Conservation (phyloP, 768 basidiomycete genomes). For the Leccinellum albellum region DNA sequence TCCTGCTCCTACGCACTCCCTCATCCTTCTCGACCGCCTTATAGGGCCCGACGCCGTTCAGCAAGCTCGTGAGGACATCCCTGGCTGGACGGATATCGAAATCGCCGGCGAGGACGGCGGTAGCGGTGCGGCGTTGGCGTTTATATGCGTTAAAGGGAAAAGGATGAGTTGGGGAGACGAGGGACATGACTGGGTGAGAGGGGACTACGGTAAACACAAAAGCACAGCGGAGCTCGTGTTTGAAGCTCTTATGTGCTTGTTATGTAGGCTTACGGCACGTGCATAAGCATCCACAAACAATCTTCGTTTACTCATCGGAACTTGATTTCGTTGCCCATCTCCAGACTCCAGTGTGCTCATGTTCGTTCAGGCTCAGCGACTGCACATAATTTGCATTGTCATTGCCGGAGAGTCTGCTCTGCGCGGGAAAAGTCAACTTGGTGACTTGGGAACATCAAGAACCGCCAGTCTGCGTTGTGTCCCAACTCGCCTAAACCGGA, state of each 20-base stretch:
- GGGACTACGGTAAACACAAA: constrained; percentile 16
- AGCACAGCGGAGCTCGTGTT: constrained; percentile 33
- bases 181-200: constrained; percentile 18
- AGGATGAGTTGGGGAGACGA: constrained; percentile 14
- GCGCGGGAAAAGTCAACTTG: not conserved
- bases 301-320: constrained; percentile 30
- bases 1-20: constrained; percentile 50
- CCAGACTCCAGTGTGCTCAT: not conserved
- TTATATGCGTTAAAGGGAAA: constrained; percentile 26
- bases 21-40: constrained; percentile 60
- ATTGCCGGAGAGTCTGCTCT: not conserved
- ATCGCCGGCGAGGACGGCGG: constrained; percentile 68
- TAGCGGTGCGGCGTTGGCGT: constrained; percentile 59
- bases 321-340: constrained; percentile 1
- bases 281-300: constrained; percentile 37
- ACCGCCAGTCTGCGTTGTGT: constrained; percentile 24
- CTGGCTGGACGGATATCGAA: constrained; percentile 66
- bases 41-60: constrained; percentile 72
- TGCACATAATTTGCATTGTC: not conserved
- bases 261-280: constrained; percentile 34
- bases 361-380: not conserved
- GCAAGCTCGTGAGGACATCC: constrained; percentile 74
- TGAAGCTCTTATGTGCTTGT: constrained; percentile 34
- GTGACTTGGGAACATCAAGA: constrained; percentile 31
- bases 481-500: constrained; percentile 20